Base-by-base conservation (phyloP, 1,139 yeast species). In the Blastobotrys niveus region DNA sequence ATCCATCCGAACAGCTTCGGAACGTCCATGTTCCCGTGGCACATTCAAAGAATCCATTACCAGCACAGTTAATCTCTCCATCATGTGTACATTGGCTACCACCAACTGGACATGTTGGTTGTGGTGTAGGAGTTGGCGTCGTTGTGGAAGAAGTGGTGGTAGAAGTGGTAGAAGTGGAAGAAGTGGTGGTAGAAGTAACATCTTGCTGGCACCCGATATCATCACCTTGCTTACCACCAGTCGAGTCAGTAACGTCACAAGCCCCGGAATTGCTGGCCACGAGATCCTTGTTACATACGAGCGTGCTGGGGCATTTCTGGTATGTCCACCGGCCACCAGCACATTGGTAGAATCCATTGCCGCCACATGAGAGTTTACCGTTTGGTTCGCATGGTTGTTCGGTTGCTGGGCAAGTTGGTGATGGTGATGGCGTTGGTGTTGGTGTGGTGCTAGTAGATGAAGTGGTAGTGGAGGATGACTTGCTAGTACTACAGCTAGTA, bases 1-100 rank as follows among this genome's bases (percentile, higher is more conserved):
- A 32, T 2, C 42, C 42, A 2, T 36, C 37, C 2, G 32, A 31
- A 25, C 42, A 39, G 3, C 31, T 36, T 14, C 17, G 31, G n/a
- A 22, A 24, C 15, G 19, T 10, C 42, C 42, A 39, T n/a, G 10
- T 14, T 8, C 22, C 18, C n/a, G 21, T 10, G 20, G 24, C 36
- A 18, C 42, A 39, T 24, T 24, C 19, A n/a, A 25, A 32, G 22
- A 15, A 39, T 3, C 31, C 31, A n/a, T 19, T 31, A 12, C 42
- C 42, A 2, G 36, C 29, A 19, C 42, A 39, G 10, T 17, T 14
- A 15, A 25, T n/a, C 25, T 32, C 22, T 2, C 42, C 42, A 4
- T 32, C 32, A 22, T 18, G 15, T 12, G 30, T 10, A 17, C 42
- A 39, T 7, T 20, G 15, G 17, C 8, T 24, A 2, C 20, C 12